Conservation (phyloP, 768 basidiomycete species). For the Agrocybe chaxingu region DNA sequence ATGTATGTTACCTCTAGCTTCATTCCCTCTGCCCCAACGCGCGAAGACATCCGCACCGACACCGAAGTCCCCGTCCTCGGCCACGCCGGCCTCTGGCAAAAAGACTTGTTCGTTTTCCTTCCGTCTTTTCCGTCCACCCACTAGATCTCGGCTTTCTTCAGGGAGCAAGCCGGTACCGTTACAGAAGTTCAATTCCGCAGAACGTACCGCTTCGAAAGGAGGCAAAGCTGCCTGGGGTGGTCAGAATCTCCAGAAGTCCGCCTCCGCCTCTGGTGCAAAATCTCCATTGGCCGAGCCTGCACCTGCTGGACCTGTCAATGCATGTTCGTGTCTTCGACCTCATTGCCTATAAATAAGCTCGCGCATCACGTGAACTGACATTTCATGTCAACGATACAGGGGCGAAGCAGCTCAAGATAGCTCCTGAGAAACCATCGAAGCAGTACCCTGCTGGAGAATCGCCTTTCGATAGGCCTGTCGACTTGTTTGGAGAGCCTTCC, state of each 20-base stretch:
- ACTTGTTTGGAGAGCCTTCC: neutral
- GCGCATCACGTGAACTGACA: neutral
- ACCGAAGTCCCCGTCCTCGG: neutral
- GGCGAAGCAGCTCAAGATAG: conserved; percentile 11
- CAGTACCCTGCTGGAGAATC: neutral
- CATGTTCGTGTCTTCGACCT: conserved; percentile 8
- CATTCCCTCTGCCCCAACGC: too few relatives aligned
- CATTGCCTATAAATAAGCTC: neutral
- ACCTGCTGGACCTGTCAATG: conserved; percentile 9
- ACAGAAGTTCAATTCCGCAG: conserved; percentile 8
- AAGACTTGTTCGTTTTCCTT: conserved; percentile 1
- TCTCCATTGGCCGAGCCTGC: conserved; percentile 8
- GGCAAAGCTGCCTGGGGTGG: conserved; percentile 3
- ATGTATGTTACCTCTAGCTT: neutral
- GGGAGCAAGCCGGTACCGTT: conserved; percentile 18
- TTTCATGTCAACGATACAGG: conserved; percentile 2
- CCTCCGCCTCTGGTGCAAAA: conserved; percentile 3
- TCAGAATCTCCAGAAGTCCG: neutral
- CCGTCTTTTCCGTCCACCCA: neutral
- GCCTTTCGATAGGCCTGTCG: neutral
- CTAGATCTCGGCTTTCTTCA: conserved; percentile 1
- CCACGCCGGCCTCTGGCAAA: neutral
- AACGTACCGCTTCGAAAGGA: conserved; percentile 1
- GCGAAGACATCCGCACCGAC: too few relatives aligned
- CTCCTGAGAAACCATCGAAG: neutral